Base-by-base conservation (phyloP, 139 green algal species). In the Astrephomene gubernaculifera region DNA sequence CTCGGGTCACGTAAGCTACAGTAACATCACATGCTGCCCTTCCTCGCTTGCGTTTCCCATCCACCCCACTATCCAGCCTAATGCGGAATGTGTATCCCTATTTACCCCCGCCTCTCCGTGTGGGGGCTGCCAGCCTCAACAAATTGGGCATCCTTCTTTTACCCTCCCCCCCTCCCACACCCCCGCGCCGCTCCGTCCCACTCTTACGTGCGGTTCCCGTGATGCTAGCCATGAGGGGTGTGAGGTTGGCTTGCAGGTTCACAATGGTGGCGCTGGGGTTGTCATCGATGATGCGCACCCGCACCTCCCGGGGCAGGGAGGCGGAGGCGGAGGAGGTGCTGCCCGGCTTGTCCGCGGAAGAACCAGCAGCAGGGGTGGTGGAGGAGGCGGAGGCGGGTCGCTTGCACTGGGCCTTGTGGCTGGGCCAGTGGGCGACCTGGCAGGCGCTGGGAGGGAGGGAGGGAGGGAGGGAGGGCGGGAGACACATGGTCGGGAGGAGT, bases 371-470 rank as follows among this genome's bases (percentile, higher is more conserved):
- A 17, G 74, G 38, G 1, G 36, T 5, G 35, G 24, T 33, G 52
- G 25, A 7, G 33, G 38, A 38, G 53, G 60, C 57, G 1, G 19
- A 25, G 14, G 60, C 76, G 29, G 57, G 27, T 39, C 39, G 10
- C 31, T 43, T 43, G 74, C 76, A 83, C 1, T 54, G n/a, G 27
- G 43, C 39, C 60, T 83, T 83, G 61, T 83, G 76, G 4, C 4
- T 45, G 21, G 76, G 76, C 76, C 76, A 83, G 60, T 72, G 60
- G 39, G 76, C 76, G 39, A 1, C 44, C 61, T 83, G 76, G 76
- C 76, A 83, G 12, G 72, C 60, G 4, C 76, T 83, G 53, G 1
- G 21, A 3, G 67, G 1, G 67, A 14, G 67, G 9, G 36, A 35
- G 67, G 12, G 24, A 1, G 21, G 17, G n/a, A 43, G n/a, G 63